These are phyloP conservation scores for Populus nigra DNA, from an alignment of 345 rosid genomes.

Conservation along the genomic window DNA sequence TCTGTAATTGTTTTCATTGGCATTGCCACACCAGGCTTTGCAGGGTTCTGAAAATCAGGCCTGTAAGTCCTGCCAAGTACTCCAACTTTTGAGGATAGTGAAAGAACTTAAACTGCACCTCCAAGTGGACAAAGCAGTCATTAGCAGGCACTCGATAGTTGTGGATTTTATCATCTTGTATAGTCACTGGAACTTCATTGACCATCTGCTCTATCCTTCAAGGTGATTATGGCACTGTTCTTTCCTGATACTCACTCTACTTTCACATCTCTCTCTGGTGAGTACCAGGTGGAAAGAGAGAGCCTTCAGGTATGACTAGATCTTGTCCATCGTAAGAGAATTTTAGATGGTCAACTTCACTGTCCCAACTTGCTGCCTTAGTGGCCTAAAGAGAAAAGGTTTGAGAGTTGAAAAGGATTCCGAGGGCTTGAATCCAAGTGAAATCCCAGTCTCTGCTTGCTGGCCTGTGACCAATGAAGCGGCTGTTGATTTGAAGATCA, in stretches of 20 bases:
- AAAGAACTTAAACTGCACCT: slow-evolving; percentile 58
- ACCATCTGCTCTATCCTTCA: slow-evolving; percentile 48
- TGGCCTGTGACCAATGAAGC: slow-evolving; percentile 61
- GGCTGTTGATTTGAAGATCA: slow-evolving; percentile 56
- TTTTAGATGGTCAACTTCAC: slow-evolving; percentile 50
- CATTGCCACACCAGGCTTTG: slow-evolving; percentile 65
- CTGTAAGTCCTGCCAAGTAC: slow-evolving; percentile 61
- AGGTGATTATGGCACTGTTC: slow-evolving; percentile 48
- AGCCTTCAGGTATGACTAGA: slow-evolving; percentile 43
- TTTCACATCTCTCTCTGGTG: slow-evolving; percentile 41
- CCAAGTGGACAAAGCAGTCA: slow-evolving; percentile 66
- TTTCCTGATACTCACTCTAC: slow-evolving; percentile 53
- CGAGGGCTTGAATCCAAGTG: slow-evolving; percentile 68
- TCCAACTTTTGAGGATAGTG: slow-evolving; percentile 58
- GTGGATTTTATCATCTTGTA: slow-evolving; percentile 63
- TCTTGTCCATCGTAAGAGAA: slow-evolving; percentile 53
- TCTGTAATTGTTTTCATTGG: slow-evolving; percentile 57
- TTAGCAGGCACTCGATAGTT: slow-evolving; percentile 54
- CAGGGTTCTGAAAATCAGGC: slow-evolving; percentile 64
- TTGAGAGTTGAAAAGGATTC: slow-evolving; percentile 47
- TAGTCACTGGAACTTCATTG: slow-evolving; percentile 64
- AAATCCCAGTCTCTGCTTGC: slow-evolving; percentile 49
- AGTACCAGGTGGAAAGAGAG: slow-evolving; percentile 49
- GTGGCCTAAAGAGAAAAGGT: slow-evolving; percentile 63
- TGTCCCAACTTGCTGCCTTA: slow-evolving; percentile 48